phyloP scores from a whole-genome alignment of 1,284 basidiomycete genomes.

The Afroboletus lepidellus region DNA sequence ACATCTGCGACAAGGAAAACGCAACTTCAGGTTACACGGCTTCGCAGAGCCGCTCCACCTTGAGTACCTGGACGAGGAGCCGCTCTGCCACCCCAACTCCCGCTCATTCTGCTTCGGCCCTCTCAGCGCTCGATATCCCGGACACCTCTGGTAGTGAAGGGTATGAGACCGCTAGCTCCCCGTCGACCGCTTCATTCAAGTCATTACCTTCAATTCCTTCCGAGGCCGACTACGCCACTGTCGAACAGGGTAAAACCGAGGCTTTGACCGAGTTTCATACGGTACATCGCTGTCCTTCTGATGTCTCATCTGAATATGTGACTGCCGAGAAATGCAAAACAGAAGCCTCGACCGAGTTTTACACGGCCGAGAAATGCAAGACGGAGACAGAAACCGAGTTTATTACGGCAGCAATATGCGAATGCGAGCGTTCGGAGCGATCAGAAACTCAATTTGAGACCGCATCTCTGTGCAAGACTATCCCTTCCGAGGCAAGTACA shows the following conservation, averaged over 20 bases:
- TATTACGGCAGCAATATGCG: conserved; percentile 49
- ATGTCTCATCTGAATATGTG: conserved; percentile 42
- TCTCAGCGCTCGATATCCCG: conserved; percentile 33
- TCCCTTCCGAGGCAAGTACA: conserved; percentile 41
- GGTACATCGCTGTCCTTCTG: conserved; percentile 36
- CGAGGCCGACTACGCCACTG: conserved; percentile 49
- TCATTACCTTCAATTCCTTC: conserved; percentile 54
- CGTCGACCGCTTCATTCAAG: conserved; percentile 44
- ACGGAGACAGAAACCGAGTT: conserved; percentile 50
- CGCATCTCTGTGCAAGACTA: conserved; percentile 43
- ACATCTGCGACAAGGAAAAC: conserved; percentile 58
- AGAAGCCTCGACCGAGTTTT: conserved; percentile 25
- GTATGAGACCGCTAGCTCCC: conserved; percentile 35
- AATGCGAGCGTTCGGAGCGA: conserved; percentile 37
- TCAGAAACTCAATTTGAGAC: conserved; percentile 55
- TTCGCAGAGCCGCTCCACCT: conserved; percentile 34
- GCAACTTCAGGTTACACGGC: conserved; percentile 25
- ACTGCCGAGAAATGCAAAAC: conserved; percentile 53
- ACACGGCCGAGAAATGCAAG: conserved; percentile 41
- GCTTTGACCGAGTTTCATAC: conserved; percentile 53
- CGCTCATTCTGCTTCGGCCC: conserved; percentile 22
- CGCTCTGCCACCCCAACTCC: conserved; percentile 33
- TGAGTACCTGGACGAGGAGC: conserved; percentile 37
- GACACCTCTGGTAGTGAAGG: conserved; percentile 35
- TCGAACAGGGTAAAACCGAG: conserved; percentile 43